Percentiles rank a stretch among this genome's conserved stretches.
These are phyloP conservation scores for Huntiella savannae DNA, from an alignment of 2,329 filamentous ascomycete genomes.

Conservation along the genomic window DNA sequence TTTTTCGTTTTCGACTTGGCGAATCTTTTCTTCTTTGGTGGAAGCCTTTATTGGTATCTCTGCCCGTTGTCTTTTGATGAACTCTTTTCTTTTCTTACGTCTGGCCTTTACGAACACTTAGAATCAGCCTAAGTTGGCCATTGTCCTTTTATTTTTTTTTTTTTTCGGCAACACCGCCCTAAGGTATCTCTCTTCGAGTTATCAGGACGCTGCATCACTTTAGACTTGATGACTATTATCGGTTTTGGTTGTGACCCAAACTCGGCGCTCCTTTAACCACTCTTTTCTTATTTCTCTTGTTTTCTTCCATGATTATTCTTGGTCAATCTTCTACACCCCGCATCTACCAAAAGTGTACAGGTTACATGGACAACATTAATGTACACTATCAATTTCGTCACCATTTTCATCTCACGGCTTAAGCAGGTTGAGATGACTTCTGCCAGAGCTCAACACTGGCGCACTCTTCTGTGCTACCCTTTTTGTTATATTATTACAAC, in stretches of 20 bases:
- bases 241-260: slow-evolving; percentile 5
- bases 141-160: slow-evolving; percentile 1
- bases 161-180: slow-evolving; percentile 2
- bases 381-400: background rate
- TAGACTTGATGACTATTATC: background rate
- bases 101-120: slow-evolving; percentile 2
- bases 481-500: slow-evolving; percentile 1
- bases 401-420: background rate
- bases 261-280: slow-evolving; percentile 1
- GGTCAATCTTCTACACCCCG: too few species aligned
- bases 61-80: slow-evolving; percentile 11
- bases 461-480: background rate
- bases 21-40: slow-evolving; percentile 4
- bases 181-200: slow-evolving; percentile 7
- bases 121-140: slow-evolving; percentile 10
- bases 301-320: slow-evolving; percentile 2
- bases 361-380: too few species aligned
- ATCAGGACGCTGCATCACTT: slow-evolving; percentile 4
- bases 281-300: slow-evolving; percentile 3
- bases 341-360: too few species aligned
- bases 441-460: background rate
- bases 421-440: background rate
- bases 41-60: slow-evolving; percentile 10
- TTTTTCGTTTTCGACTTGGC: slow-evolving; percentile 1
- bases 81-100: slow-evolving; percentile 5